Evolutionary conservation across 495 filamentous ascomycete genomes (phyloP), one percentile per base, ranked within the genome.

Genomic region (Bacidia rubella): DNA sequence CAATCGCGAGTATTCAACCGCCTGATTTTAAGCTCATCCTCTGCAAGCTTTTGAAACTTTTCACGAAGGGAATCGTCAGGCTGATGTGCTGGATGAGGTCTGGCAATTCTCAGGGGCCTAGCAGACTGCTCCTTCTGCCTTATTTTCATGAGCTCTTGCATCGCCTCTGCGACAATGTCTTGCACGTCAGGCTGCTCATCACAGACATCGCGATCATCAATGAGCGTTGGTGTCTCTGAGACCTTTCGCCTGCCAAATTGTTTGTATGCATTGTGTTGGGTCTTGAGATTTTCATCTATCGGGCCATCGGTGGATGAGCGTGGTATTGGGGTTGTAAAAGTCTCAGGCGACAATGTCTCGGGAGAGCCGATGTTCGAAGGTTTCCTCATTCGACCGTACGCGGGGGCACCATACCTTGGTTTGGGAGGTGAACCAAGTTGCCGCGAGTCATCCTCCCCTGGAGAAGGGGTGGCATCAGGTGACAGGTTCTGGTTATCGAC

Each of bases 1-100:
- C 68, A 70, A 26, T 68, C 66, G 39, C 59, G 60, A 21, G 66
- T 64, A 45, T 52, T 62, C 2, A 68, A 51, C 19, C 62, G 53
- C 42, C 58, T 51, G 1, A 64, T 51, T 21, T 59, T 59, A 26
- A 65, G 50, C 49, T 63, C 65, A 19, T 62, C 56, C 17, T 63
- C 52, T 0, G 54, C 56, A 11, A 63, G 61, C 3, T 47, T 43
- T 19, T 62, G 49, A 25, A 70, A 67, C 4, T 47, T 53, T 39
- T 51, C 52, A n/a, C 58, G 45, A 0, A 62, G 56, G 21, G 58
- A 58, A 5, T 58, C 35, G 58, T 63, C 54, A 10, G 66, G 65
- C 42, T 48, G 59, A 29, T 70, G 67, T 3, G 59, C 42, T 38
- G 58, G 54, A 26, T 65, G 61, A 47, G 64, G 66, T 4, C 60